phyloP scores from a whole-genome alignment of 1,139 yeast genomes.

The Diutina pseudorugosa region DNA sequence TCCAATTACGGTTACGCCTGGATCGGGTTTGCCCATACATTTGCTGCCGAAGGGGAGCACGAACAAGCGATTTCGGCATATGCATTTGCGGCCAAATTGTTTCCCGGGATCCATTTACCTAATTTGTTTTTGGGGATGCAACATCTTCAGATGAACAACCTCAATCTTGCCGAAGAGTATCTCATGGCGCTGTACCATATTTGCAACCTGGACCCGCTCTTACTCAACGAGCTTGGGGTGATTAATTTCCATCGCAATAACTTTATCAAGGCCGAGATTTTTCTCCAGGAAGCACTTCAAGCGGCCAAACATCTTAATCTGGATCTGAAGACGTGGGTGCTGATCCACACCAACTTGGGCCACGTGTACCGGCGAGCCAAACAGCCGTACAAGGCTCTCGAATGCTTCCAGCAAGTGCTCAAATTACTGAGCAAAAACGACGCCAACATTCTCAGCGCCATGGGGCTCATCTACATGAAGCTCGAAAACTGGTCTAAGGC shows the following conservation, averaged over 20 bases:
- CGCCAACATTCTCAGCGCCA: constrained; percentile 66
- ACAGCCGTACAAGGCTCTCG: constrained; percentile 52
- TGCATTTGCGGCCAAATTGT: constrained; percentile 87
- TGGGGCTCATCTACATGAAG: constrained; percentile 73
- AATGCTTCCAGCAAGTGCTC: constrained; percentile 66
- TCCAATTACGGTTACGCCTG: constrained; percentile 94
- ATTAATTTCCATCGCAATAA: constrained; percentile 70
- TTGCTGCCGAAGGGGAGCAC: constrained; percentile 95
- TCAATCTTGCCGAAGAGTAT: constrained; percentile 78
- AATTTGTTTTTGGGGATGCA: constrained; percentile 92
- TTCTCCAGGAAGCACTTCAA: constrained; percentile 58
- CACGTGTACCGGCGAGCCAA: constrained; percentile 74
- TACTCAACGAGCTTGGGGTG: constrained; percentile 88
- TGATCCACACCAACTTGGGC: constrained; percentile 82
- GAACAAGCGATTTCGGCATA: constrained; percentile 97
- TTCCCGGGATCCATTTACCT: constrained; percentile 92
- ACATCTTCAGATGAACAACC: constrained; percentile 76
- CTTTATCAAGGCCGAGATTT: constrained; percentile 55
- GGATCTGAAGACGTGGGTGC: constrained; percentile 75
- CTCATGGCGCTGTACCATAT: constrained; percentile 62
- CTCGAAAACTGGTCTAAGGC: constrained; percentile 55
- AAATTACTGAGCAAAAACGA: constrained; percentile 57
- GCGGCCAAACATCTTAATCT: constrained; percentile 62
- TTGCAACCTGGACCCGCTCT: constrained; percentile 75
- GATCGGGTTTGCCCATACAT: constrained; percentile 98